A percentile compares a stretch with the other conserved stretches of the same genome.
These are phyloP conservation scores for Ruellia speciosa DNA, from an alignment of 305 asterid genomes.

Conservation along the genomic window DNA sequence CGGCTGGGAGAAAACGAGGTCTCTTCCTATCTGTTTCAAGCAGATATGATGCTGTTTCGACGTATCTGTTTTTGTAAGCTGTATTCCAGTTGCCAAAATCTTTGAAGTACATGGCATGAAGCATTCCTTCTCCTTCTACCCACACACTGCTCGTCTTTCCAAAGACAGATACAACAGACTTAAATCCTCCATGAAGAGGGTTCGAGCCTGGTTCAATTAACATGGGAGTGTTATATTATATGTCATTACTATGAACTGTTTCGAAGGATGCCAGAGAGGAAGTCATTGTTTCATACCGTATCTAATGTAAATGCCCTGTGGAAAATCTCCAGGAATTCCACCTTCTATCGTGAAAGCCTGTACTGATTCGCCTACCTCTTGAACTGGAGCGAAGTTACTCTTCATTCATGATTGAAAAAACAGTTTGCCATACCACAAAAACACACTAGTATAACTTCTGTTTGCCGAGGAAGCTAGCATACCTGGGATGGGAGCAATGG, in stretches of 20 bases:
- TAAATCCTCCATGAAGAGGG: conserved; percentile 26
- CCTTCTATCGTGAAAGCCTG: conserved; percentile 18
- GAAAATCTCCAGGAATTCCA: conserved; percentile 37
- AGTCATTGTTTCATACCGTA: conserved; percentile 26
- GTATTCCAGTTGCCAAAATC: conserved; percentile 20
- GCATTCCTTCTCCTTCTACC: conserved; percentile 43
- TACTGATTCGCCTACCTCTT: conserved; percentile 31
- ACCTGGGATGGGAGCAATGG: conserved; percentile 42
- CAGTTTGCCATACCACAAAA: no score
- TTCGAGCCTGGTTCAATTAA: conserved; percentile 24
- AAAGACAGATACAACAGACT: conserved; percentile 25
- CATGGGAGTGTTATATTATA: no score
- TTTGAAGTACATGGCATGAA: conserved; percentile 31
- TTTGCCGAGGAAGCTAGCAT: neutral
- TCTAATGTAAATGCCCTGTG: conserved; percentile 42
- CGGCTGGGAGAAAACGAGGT: conserved; percentile 28
- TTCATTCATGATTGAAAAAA: no score
- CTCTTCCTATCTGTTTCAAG: conserved; percentile 20
- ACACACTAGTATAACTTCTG: no score
- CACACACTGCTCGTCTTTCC: conserved; percentile 28
- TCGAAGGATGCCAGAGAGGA: neutral
- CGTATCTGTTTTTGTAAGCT: conserved; percentile 23
- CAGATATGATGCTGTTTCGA: conserved; percentile 22
- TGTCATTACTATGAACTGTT: neutral
- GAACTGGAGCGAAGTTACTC: conserved; percentile 34